Base-by-base conservation (phyloP, 495 filamentous ascomycete genomes). In the Bombardia bombarda region DNA sequence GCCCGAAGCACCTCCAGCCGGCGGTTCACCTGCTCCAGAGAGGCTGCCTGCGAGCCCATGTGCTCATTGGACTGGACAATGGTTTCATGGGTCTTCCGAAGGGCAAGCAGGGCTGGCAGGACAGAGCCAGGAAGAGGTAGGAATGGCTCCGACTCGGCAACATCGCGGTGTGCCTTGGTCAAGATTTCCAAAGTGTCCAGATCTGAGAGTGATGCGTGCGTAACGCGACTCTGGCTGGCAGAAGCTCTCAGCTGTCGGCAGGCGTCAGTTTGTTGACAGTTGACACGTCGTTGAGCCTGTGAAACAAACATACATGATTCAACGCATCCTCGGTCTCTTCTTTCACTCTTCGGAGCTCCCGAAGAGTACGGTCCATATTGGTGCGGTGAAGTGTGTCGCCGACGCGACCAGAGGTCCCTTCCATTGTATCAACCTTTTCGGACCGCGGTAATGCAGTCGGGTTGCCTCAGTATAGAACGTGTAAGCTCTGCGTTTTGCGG, bases 91-190 rank as follows among this genome's bases (percentile, higher is more conserved):
- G 77, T 81, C 43, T 75, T 78, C 24, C 81, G 75, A 21, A 86
- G 59, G 2, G 86, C 85, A 7, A 93, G 58, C 0, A 93, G 68
- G 18, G 80, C 75, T 5, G 86, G 84, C 7, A 93, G 59, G 19
- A 78, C 69, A 16, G 86, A 89, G 14, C 74, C 76, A 7, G 77
- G 63, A 9, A 67, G 63, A 19, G 87, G 85, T 17, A 90, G 66
- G 40, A 74, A 73, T 16, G 80, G 78, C 31, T 82, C 73, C 16
- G 68, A 61, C 20, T 77, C 68, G 12, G 79, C 67, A 16, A 84
- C 59, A 20, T 72, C 69, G 25, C 78, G 71, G 54, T 87, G 89
- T 7, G 80, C 80, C 40, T 69, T 67, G 48, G 76, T 80, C 55
- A 86, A 74, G 42, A 83, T 63, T 25, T 73, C 67, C 43, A 71